Base-by-base conservation (phyloP, 768 basidiomycete genomes). In the Mycena haematopus region DNA sequence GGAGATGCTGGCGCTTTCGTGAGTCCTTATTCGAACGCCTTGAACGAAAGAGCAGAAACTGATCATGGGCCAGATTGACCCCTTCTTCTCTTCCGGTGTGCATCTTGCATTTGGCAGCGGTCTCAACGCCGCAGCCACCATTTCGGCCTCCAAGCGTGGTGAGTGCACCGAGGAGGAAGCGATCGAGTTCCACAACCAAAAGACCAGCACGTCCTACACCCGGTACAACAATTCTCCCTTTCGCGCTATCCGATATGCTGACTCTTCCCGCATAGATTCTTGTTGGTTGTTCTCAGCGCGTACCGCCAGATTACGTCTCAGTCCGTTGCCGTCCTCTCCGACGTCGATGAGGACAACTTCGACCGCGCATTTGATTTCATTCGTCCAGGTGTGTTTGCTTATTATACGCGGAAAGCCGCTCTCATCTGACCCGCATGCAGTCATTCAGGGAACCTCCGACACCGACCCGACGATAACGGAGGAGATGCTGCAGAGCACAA, bases 261-360 rank as follows among this genome's bases (percentile, higher is more conserved):
- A 6, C 19, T 27, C 31, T 8, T n/a, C 24, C 44, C 15, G 31
- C 17, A 21, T 42, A 81, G 80, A 46, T 83, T 82, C 69, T 69
- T 81, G 21, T 66, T 83, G 21, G 81, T 82, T 50, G 80, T 80
- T 6, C 72, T 84, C 38, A 80, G 80, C 63, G 79, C 80, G 29
- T 83, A 82, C 70, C 76, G 78, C 62, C 82, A 83, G 66, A 81
- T 82, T 58, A 75, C 75, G 19, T 67, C 76, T 6, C 82, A 83
- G 66, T 69, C 72, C 22, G 63, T 66, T 5, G 73, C 77, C 27
- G 75, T 82, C 11, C 74, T 82, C 19, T 70, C 73, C 3, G 80
- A 82, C 56, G 69, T 82, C 33, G 75, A 80, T 36, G 80, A 81
- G 60, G 78, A 79, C 66, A 82, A 79, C 69, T 83, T 80, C 59